Conservation (phyloP, 2,329 filamentous ascomycete genomes). For the Alternaria sp. region DNA sequence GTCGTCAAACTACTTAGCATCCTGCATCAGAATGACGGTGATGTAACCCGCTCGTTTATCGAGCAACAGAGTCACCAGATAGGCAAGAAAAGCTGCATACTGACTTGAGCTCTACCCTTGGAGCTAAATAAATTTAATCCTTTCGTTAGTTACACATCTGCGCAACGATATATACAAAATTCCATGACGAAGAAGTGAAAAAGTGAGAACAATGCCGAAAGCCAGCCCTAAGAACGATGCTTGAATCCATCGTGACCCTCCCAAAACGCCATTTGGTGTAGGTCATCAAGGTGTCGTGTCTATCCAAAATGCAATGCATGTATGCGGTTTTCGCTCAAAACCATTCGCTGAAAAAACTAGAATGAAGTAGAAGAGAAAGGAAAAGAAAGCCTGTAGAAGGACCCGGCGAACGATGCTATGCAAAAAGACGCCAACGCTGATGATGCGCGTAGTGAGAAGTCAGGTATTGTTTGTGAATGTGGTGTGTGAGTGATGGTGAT, state of each 20-base stretch:
- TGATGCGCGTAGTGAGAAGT: not conserved
- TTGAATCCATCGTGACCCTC: not conserved
- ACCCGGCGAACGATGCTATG: not conserved
- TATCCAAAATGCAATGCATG: conserved; percentile 10
- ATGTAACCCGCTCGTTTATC: not conserved
- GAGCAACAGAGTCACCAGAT: not conserved
- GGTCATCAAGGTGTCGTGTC: conserved; percentile 9
- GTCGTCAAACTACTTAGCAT: not conserved
- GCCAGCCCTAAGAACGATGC: not conserved
- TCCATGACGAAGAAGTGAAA: not conserved
- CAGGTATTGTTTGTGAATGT: not conserved
- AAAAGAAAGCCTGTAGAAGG: not conserved
- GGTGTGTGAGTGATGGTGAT: not conserved
- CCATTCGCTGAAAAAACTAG: conserved; percentile 1
- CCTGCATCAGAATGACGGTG: not conserved
- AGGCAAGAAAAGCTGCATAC: not conserved
- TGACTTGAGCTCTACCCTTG: not conserved
- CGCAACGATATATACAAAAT: conserved; percentile 9
- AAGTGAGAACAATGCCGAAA: not conserved
- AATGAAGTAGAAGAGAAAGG: not conserved
- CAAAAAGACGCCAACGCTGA: not conserved
- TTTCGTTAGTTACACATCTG: not conserved
- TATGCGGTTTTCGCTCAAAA: conserved; percentile 9
- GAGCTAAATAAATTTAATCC: not conserved
- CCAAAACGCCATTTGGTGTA: conserved; percentile 5